Conservation (phyloP, 2,329 filamentous ascomycete species). For the Trichothecium sympodiale region DNA sequence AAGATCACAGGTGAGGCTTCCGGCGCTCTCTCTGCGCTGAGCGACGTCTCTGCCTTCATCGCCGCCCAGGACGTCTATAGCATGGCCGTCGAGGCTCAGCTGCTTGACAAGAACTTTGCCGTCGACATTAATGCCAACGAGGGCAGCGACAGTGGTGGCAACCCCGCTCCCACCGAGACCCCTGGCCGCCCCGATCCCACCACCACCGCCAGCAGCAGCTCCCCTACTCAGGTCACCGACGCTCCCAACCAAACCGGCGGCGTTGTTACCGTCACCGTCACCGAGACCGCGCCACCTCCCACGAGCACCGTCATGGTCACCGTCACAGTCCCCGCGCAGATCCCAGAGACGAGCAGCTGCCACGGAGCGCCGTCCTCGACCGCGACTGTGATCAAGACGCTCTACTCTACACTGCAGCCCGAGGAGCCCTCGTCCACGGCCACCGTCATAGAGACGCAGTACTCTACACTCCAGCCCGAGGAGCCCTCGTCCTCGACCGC, state of each 20-base stretch:
- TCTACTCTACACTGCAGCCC: neutral
- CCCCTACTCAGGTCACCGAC: neutral
- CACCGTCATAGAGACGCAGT: constrained; percentile 2
- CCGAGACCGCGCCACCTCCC: constrained; percentile 26
- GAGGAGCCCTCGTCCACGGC: neutral
- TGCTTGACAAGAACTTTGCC: constrained; percentile 29
- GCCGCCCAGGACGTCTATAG: constrained; percentile 27
- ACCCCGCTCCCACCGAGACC: constrained; percentile 5
- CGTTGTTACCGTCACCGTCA: constrained; percentile 18
- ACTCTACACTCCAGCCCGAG: constrained; percentile 1
- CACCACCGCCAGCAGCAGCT: neutral
- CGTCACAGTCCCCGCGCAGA: constrained; percentile 9
- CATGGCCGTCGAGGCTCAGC: constrained; percentile 33
- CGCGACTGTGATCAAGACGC: neutral
- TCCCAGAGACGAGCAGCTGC: constrained; percentile 4
- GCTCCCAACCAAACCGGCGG: constrained; percentile 2
- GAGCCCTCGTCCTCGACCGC: neutral
- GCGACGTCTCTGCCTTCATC: constrained; percentile 15
- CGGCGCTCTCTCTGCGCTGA: constrained; percentile 7
- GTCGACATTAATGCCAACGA: constrained; percentile 24
- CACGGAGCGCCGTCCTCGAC: neutral
- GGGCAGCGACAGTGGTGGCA: constrained; percentile 10
- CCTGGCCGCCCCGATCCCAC: neutral
- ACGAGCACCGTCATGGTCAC: constrained; percentile 28
- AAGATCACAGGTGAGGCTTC: constrained; percentile 19